Evolutionary conservation across 257 asterid species (phyloP), one percentile per base, ranked within the genome.

Genomic region (Anisodus tanguticus): DNA sequence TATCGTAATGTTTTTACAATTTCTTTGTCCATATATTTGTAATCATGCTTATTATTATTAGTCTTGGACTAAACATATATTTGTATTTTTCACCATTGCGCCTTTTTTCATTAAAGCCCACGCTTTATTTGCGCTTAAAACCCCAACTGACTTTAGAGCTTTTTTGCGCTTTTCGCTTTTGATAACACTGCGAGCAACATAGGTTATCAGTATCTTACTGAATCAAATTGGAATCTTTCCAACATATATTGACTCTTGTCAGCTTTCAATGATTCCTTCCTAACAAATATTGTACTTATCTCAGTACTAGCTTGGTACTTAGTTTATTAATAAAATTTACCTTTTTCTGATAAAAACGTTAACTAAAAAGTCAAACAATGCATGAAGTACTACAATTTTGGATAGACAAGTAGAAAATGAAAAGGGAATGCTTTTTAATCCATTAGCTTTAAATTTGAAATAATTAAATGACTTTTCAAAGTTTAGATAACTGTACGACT

Each of bases 271-370:
- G 66, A 31, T n/a, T 55, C 19, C 47, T 66, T 66, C 72, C 16
- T 19, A 68, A 16, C 77, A 15, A 68, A 37, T 68, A 7, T 68
- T 17, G 9, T 68, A 15, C 76, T 15, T 39, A n/a, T n/a, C 77
- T 15, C 8, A 39, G 26, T 17, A 39, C 77, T 68, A 68, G 11
- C 31, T 4, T 68, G 26, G 19, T 39, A 68, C 1, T 68, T 7
- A 68, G 77, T 15, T 68, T 68, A 68, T 39, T 68, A 68, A 68
- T 68, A 41, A 68, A 8, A 68, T 3, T 68, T 68, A 68, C n/a
- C 49, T 68, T 37, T 37, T 68, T 6, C 6, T 68, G 26, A 37
- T 68, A 6, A 68, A 37, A 68, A 68, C 37, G 45, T 66, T 31
- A 31, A 66, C 5, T 31, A 31, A 31, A 31, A 31, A 31, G 35